Evolutionary conservation across 768 basidiomycete genomes (phyloP).

Genomic region (Psilocybe cubensis): DNA sequence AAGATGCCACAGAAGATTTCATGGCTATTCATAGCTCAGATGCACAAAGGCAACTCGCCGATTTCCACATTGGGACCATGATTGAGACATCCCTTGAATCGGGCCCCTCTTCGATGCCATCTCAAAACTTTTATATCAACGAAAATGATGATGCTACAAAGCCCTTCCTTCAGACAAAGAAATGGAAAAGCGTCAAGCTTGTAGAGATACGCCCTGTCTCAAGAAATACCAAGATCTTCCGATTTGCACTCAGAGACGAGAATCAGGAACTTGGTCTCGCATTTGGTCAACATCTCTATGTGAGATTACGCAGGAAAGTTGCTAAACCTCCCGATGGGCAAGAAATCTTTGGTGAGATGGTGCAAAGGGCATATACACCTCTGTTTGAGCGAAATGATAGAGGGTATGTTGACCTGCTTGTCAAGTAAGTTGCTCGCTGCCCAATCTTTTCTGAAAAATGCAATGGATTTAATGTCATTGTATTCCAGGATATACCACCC

Average conservation of each 20-base stretch:
- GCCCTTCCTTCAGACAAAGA: slow-evolving; percentile 43
- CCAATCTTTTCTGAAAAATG: background rate
- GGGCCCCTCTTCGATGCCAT: background rate
- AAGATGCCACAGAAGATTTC: slow-evolving; percentile 68
- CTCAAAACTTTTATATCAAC: background rate
- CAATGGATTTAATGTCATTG: background rate
- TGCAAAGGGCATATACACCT: slow-evolving; percentile 65
- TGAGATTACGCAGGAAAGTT: slow-evolving; percentile 44
- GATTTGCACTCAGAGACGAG: slow-evolving; percentile 45
- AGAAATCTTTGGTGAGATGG: slow-evolving; percentile 34
- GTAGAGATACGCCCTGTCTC: slow-evolving; percentile 40
- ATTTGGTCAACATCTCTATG: slow-evolving; percentile 63
- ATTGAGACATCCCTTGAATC: background rate
- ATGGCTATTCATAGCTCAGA: slow-evolving; percentile 63
- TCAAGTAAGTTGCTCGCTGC: slow-evolving; percentile 44
- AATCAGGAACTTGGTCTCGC: slow-evolving; percentile 55
- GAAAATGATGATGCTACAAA: slow-evolving; percentile 8
- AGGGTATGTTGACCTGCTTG: slow-evolving; percentile 54
- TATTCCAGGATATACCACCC: slow-evolving; percentile 47
- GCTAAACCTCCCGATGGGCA: slow-evolving; percentile 20
- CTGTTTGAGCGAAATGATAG: slow-evolving; percentile 44
- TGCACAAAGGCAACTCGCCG: slow-evolving; percentile 46
- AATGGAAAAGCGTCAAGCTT: slow-evolving; percentile 53
- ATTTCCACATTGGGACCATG: slow-evolving; percentile 60
- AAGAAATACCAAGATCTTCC: slow-evolving; percentile 52